phyloP scores from a whole-genome alignment of 2,329 filamentous ascomycete species.

The Aureobasidium sp. region DNA sequence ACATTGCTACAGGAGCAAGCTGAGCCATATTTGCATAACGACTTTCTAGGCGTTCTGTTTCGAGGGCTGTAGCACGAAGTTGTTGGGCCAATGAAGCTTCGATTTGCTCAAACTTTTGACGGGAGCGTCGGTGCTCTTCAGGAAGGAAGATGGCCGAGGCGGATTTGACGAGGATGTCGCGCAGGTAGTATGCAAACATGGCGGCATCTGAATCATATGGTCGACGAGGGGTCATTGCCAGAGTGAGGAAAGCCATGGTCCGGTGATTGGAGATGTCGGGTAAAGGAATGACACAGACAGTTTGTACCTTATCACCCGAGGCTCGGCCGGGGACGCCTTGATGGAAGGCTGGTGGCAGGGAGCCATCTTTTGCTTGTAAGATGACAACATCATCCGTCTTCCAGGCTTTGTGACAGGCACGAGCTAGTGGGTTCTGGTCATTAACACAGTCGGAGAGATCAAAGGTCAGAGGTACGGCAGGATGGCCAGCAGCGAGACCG shows the following conservation, averaged over 20 bases:
- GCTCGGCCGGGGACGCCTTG: constrained; percentile 7
- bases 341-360: constrained; percentile 2
- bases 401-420: constrained; percentile 12
- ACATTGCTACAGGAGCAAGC: constrained; percentile 45
- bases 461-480: constrained; percentile 6
- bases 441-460: constrained; percentile 9
- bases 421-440: background rate
- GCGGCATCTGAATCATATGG: constrained; percentile 44
- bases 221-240: constrained; percentile 43
- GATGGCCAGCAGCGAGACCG: constrained; percentile 8
- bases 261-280: constrained; percentile 36
- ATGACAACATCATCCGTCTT: constrained; percentile 13
- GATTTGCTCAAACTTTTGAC: constrained; percentile 39
- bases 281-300: constrained; percentile 23
- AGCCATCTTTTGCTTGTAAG: constrained; percentile 8
- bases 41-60: constrained; percentile 39
- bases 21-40: constrained; percentile 45
- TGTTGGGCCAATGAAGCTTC: constrained; percentile 42
- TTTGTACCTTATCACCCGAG: constrained; percentile 5
- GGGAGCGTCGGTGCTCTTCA: constrained; percentile 33
- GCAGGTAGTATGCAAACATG: constrained; percentile 39
- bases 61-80: constrained; percentile 33
- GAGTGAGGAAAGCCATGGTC: constrained; percentile 43
- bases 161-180: constrained; percentile 28
- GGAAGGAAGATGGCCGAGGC: constrained; percentile 30